Evolutionary conservation across 108 stramenopile genomes (phyloP).

Genomic region (Chaetoceros muelleri): DNA sequence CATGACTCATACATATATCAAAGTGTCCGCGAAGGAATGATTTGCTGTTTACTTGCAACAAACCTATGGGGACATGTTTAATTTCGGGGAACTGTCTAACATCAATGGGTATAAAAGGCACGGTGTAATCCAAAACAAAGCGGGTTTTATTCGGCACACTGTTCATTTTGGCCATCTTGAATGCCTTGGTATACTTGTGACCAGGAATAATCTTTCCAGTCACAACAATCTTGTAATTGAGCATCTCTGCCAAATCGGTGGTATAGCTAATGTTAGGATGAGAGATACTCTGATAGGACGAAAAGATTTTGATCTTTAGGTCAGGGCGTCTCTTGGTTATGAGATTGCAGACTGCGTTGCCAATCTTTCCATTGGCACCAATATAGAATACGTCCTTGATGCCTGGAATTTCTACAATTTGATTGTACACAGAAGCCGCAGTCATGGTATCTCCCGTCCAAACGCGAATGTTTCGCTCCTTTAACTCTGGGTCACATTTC

Average conservation of each 20-base stretch:
- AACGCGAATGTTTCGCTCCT: constrained; percentile 50
- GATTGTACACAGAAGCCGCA: constrained; percentile 51
- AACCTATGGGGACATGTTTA: constrained; percentile 47
- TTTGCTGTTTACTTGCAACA: constrained; percentile 39
- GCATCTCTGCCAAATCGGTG: constrained; percentile 37
- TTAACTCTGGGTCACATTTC: constrained; percentile 39
- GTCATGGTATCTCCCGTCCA: constrained; percentile 73
- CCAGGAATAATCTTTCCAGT: constrained; percentile 45
- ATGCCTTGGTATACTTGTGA: constrained; percentile 41
- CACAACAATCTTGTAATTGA: constrained; percentile 48
- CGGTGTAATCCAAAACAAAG: constrained; percentile 54
- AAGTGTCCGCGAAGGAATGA: constrained; percentile 49
- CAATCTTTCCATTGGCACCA: constrained; percentile 65
- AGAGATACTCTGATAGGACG: constrained; percentile 35
- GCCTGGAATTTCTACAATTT: constrained; percentile 40
- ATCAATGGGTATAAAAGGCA: constrained; percentile 47
- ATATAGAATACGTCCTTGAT: constrained; percentile 47
- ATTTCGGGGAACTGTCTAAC: constrained; percentile 24
- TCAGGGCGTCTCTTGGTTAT: constrained; percentile 30
- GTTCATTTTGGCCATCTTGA: constrained; percentile 22
- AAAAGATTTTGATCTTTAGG: constrained; percentile 55
- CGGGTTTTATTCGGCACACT: constrained; percentile 36
- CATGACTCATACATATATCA: constrained; percentile 49
- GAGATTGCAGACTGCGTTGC: constrained; percentile 53
- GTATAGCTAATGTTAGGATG: constrained; percentile 62